Evolutionary conservation across 129 eudicot genomes (phyloP), one percentile per base, ranked within the genome.

Genomic region (Ambrosia trifida): DNA sequence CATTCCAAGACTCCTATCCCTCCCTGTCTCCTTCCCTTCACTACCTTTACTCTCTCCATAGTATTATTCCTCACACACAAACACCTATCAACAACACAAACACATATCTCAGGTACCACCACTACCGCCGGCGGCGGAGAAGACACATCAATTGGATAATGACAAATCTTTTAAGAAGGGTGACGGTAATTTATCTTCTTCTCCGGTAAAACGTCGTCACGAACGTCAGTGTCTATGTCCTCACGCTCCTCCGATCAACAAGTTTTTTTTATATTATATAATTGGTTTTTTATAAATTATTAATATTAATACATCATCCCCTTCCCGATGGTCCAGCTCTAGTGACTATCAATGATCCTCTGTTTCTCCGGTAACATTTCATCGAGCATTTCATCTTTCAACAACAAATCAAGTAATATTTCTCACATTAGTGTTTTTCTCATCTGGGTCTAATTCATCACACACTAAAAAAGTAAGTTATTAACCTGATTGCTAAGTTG

Each of bases 351-450:
- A n/a, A n/a, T n/a, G n/a, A n/a, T n/a, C n/a, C n/a, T n/a, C n/a
- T n/a, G n/a, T n/a, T n/a, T n/a, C n/a, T 76, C 74, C 45, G 75
- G 73, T 58, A 89, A 90, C 96, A 89, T 82, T 89, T 82, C 87
- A 19, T 89, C 93, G 76, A 89, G 81, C 93, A 86, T 44, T 31
- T 84, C 80, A 4, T 31, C 59, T 28, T 24, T 72, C 59, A 89
- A 28, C 76, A 89, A 16, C 47, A 28, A 56, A 41, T 64, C 72
- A 0, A 84, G 16, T 6, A 86, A 24, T n/a, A 56, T 85, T 82
- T 2, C 28, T 65, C 7, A 86, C 73, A 35, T 30, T 35, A 17
- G 75, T 33, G 35, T 64, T 79, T 50, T 64, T 75, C 60, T 41
- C 51, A 32, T 80, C 82, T 7, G 81, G 57, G 47, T 80, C 81